Evolutionary conservation across 148 eudicot species (phyloP).

Genomic region (Rhododendron griersonianum): DNA sequence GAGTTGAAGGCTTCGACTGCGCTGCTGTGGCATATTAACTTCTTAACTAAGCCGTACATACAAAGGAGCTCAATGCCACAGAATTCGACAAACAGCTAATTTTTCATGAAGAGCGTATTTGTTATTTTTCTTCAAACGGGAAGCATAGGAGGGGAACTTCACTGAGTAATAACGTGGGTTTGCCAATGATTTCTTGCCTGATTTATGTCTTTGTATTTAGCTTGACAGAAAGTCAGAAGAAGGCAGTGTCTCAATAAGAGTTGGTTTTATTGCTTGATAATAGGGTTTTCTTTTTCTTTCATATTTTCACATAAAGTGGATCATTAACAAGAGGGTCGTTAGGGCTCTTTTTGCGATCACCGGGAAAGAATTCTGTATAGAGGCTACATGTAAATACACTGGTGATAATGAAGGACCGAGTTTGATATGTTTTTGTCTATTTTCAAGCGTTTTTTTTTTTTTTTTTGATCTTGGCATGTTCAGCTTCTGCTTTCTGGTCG

Average conservation of each 20-base stretch:
- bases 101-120: neutral
- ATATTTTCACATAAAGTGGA: neutral
- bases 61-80: slow-evolving; percentile 2
- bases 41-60: slow-evolving; percentile 40
- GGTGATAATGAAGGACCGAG: neutral
- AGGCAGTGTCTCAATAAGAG: neutral
- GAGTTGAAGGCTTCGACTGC: slow-evolving; percentile 68
- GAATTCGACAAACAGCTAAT: neutral
- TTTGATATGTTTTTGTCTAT: neutral
- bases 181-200: neutral
- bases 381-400: neutral
- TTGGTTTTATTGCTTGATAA: neutral
- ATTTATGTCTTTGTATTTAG: neutral
- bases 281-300: neutral
- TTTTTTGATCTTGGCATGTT: neutral
- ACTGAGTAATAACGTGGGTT: neutral
- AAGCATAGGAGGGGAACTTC: neutral
- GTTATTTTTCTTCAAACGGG: neutral
- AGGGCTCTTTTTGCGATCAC: neutral
- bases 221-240: slow-evolving; percentile 3
- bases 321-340: neutral
- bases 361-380: neutral
- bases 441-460: neutral
- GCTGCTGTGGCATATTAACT: slow-evolving; percentile 49
- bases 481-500: neutral